These are phyloP conservation scores for Coemansia sp. DNA, from an alignment of 192 early-diverging fungal species.

Conservation along the genomic window DNA sequence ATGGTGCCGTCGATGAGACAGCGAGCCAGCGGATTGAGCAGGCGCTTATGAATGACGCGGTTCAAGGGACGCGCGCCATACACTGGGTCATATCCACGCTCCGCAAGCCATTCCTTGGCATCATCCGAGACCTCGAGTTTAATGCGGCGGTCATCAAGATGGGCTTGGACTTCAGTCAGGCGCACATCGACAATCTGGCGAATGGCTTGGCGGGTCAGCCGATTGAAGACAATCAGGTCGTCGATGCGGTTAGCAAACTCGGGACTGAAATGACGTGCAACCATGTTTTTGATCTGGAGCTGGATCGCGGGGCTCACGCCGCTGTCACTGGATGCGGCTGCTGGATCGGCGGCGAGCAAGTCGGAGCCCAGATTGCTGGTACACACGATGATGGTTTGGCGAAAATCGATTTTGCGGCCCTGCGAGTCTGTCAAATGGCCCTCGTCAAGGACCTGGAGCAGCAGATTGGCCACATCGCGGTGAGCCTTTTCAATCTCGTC, in stretches of 20 bases:
- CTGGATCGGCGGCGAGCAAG: conserved; percentile 59
- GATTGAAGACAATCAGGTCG: conserved; percentile 81
- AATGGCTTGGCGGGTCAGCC: conserved; percentile 67
- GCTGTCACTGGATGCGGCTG: conserved; percentile 35
- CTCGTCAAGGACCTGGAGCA: conserved; percentile 92
- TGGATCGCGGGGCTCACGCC: conserved; percentile 57
- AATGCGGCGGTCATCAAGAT: conserved; percentile 63
- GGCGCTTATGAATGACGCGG: conserved; percentile 64
- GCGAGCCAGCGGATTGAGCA: conserved; percentile 60
- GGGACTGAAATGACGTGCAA: conserved; percentile 75
- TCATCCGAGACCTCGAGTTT: conserved; percentile 58
- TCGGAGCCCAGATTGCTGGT: conserved; percentile 80
- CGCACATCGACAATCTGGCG: conserved; percentile 78
- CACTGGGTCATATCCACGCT: conserved; percentile 67
- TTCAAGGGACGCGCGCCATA: conserved; percentile 76
- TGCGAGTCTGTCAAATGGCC: conserved; percentile 79
- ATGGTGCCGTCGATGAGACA: conserved; percentile 70
- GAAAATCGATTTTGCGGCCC: conserved; percentile 76
- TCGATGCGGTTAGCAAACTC: conserved; percentile 84
- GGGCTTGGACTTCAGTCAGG: conserved; percentile 64
- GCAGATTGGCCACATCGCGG: conserved; percentile 87
- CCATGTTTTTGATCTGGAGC: conserved; percentile 66
- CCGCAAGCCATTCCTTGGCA: conserved; percentile 66
- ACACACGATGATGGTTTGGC: conserved; percentile 83
- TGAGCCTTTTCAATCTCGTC: conserved; percentile 89